phyloP scores from a whole-genome alignment of 345 rosid genomes.

The Murraya paniculata region DNA sequence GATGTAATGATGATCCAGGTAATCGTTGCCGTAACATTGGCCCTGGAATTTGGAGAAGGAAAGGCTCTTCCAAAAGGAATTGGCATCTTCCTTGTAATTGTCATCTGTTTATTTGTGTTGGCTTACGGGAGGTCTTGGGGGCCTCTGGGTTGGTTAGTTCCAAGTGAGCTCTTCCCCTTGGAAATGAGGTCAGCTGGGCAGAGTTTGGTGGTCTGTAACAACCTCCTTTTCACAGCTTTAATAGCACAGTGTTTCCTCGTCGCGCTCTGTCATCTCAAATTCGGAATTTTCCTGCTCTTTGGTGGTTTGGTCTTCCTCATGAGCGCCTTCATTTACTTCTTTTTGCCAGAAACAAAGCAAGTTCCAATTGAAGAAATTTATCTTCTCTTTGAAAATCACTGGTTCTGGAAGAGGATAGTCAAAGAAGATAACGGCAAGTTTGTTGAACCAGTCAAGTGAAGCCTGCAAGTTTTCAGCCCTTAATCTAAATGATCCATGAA shows the following conservation, averaged over 20 bases:
- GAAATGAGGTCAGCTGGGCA: conserved; percentile 95
- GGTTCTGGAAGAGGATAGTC: conserved; percentile 80
- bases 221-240: conserved; percentile 78
- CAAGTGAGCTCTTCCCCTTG: conserved; percentile 82
- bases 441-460: background rate
- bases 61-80: conserved; percentile 36
- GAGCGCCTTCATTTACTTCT: conserved; percentile 72
- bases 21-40: conserved; percentile 54
- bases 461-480: background rate
- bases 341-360: conserved; percentile 87
- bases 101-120: conserved; percentile 66
- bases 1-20: conserved; percentile 35
- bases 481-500: background rate
- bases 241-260: conserved; percentile 78
- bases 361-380: conserved; percentile 85
- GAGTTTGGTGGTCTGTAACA: conserved; percentile 78
- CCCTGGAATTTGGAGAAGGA: conserved; percentile 66
- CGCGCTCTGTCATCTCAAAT: conserved; percentile 66
- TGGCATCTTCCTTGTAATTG: conserved; percentile 49
- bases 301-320: conserved; percentile 60
- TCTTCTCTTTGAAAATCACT: conserved; percentile 65
- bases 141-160: conserved; percentile 93
- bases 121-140: conserved; percentile 97
- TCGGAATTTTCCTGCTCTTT: conserved; percentile 72
- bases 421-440: background rate